These are phyloP conservation scores for Chaetomium globosum DNA, from an alignment of 2,329 filamentous ascomycete species.

Conservation along the genomic window DNA sequence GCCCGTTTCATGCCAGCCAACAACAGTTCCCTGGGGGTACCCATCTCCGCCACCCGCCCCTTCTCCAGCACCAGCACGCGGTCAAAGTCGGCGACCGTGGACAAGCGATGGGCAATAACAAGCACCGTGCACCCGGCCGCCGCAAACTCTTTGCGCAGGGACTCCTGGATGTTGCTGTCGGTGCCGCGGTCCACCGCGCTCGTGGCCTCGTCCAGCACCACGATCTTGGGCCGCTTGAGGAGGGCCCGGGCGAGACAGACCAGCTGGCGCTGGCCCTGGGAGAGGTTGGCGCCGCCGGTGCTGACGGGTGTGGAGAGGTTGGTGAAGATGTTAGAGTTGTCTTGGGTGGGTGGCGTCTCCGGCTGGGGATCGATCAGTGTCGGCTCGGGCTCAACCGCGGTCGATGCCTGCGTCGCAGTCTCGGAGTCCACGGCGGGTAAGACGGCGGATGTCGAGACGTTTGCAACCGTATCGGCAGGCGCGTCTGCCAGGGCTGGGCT, in stretches of 20 bases:
- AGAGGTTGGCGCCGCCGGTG: conserved; percentile 44
- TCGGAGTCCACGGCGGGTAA: conserved; percentile 14
- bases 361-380: conserved; percentile 27
- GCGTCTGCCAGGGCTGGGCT: not conserved
- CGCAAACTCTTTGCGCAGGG: conserved; percentile 53
- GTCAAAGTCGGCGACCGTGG: conserved; percentile 56
- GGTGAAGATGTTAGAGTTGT: conserved; percentile 39
- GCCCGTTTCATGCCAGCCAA: conserved; percentile 40
- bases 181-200: conserved; percentile 59
- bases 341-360: not conserved
- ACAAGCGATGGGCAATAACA: conserved; percentile 46
- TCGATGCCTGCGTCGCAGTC: conserved; percentile 21
- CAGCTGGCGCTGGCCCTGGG: conserved; percentile 54
- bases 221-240: conserved; percentile 46
- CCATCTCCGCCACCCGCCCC: conserved; percentile 51
- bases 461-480: not conserved
- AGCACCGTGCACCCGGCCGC: conserved; percentile 58
- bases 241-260: conserved; percentile 53
- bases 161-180: conserved; percentile 59
- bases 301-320: conserved; percentile 41
- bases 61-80: conserved; percentile 53
- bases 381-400: conserved; percentile 29
- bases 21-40: conserved; percentile 46
- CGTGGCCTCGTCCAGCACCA: conserved; percentile 49
- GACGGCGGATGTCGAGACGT: not conserved